These are phyloP conservation scores for Pichia sp. DNA, from an alignment of 1,139 yeast genomes.

Conservation along the genomic window DNA sequence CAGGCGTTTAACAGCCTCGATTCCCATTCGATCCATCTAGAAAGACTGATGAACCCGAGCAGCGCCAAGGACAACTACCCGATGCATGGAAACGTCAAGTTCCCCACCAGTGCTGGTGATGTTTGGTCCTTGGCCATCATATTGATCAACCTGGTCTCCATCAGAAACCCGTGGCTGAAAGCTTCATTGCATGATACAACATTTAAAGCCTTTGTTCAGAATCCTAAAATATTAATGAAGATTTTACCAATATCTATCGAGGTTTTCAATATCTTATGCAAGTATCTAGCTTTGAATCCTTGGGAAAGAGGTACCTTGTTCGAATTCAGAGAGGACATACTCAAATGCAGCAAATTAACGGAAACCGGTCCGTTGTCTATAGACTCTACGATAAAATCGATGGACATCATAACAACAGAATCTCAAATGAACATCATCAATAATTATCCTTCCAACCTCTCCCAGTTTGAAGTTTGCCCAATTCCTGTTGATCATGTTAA, in stretches of 20 bases:
- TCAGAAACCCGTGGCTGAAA: constrained; percentile 88
- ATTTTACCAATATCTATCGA: constrained; percentile 67
- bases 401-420: constrained; percentile 27
- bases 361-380: constrained; percentile 36
- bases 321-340: constrained; percentile 41
- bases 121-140: constrained; percentile 87
- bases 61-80: constrained; percentile 16
- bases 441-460: neutral
- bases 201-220: constrained; percentile 46
- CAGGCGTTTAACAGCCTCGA: constrained; percentile 29
- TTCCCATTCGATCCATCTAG: constrained; percentile 31
- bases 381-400: constrained; percentile 25
- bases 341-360: constrained; percentile 37
- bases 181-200: constrained; percentile 65
- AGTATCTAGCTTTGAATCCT: constrained; percentile 59
- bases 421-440: constrained; percentile 20
- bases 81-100: constrained; percentile 38
- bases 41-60: constrained; percentile 25
- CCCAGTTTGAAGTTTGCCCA: constrained; percentile 26
- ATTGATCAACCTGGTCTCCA: constrained; percentile 72
- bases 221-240: constrained; percentile 50
- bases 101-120: constrained; percentile 77
- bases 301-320: constrained; percentile 52
- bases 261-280: constrained; percentile 49
- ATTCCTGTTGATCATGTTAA: constrained; percentile 34